Evolutionary conservation across 2,329 filamentous ascomycete species (phyloP), one percentile per base, ranked within the genome.

Genomic region (Aureobasidium sp.): DNA sequence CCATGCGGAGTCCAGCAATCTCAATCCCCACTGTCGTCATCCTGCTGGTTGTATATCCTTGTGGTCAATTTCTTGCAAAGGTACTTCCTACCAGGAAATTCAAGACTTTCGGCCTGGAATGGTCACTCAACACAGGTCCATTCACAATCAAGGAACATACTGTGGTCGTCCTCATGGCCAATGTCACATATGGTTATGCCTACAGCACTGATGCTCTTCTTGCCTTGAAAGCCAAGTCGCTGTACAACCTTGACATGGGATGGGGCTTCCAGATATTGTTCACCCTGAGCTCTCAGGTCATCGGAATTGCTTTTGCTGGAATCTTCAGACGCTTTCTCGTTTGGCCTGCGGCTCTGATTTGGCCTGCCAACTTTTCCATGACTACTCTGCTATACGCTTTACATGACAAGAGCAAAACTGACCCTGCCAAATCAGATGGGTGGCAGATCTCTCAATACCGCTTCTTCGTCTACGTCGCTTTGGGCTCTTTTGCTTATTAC

Each of bases 291-390:
- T 94, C 90, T 0, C 91, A 96, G 71, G 89, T 93, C 42, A 77
- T 95, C 44, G 90, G 90, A 10, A 94, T 95, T 72, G 85, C 90
- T 3, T 91, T 95, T 71, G 91, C 91, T 54, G 90, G 90, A 1
- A 78, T 95, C 54, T 89, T 89, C 1, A 81, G 90, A 62, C 84
- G 89, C 48, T 94, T 91, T 70, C 79, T 95, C 8, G 90, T 95
- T 36, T 84, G 89, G 34, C 91, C 90, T 0, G 89, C 88, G 65
- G 89, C 90, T 64, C 93, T 95, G 89, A 91, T 95, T 44, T 95
- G 91, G 91, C 91, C 91, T 0, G 87, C 87, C 25, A 95, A 90
- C 0, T 79, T 96, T 61, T 91, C 93, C 81, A 92, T 89, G 25
- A 90, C 90, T 0, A 87, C 90, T 67, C 92, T 95, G 88, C 93